Evolutionary conservation across 352 stramenopile genomes (phyloP), one percentile per base, ranked within the genome.

Genomic region (Pythium aphanidermatum): DNA sequence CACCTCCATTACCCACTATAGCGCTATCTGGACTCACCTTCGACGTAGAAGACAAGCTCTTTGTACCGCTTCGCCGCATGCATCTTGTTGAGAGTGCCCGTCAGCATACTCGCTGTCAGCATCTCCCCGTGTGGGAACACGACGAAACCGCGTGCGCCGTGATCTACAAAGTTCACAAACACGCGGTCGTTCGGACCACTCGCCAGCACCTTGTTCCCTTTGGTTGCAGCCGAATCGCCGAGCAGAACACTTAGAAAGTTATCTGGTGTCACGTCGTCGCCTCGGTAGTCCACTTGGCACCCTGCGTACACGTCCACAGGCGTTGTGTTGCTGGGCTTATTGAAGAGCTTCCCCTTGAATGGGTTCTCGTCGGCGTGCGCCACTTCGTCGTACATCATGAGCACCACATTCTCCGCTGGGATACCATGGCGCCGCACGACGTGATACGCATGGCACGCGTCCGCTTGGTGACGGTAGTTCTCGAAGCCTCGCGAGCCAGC

Each of bases 311-410:
- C 85, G 48, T 97, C 82, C 30, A 90, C 65, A 4, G 80, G 63
- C 8, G 48, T 63, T 2, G 39, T 60, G 32, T 82, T 64, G 16
- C 66, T 69, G 16, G 87, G 87, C 13, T 83, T 73, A 60, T 96
- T 97, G 56, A 88, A 97, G 2, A 96, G 64, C 65, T 92, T 64
- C 2, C 87, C 89, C 1, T 78, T 77, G 53, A 92, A 92, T 21
- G 89, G 87, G 41, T 96, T 97, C 24, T 70, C 51, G n/a, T 69
- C 34, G 58, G 77, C 68, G 47, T 58, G 59, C 0, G 86, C 85
- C n/a, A 89, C 79, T 54, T 97, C 89, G 58, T 96, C 84, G 65
- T 92, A 95, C 80, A 92, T 95, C 86, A 97, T 95, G 30, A 96
- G 74, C 46, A 97, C 76, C 27, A 96, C 85, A 48, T 95, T 90